Base-by-base conservation (phyloP, 257 asterid species). In the Plantago major region DNA sequence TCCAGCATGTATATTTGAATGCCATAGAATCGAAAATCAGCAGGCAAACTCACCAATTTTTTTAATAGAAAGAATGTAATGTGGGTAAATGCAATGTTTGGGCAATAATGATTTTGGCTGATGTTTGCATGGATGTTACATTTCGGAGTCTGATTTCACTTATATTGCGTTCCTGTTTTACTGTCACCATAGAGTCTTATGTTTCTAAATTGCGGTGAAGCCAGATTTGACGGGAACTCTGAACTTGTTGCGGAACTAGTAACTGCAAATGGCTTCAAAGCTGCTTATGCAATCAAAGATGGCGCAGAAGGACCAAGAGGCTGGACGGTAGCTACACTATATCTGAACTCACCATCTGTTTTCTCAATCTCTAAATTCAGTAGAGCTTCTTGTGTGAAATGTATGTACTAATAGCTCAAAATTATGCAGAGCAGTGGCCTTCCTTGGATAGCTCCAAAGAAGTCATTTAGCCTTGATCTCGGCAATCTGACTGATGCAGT, bases 201-300 rank as follows among this genome's bases (percentile, higher is more conserved):
- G 61, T 52, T 66, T 49, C 14, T 78, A 60, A 69, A 72, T 78
- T 79, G 73, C 67, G 78, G 77, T 89, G 95, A 89, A 87, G 97
- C 94, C 91, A 93, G 99, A 83, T 89, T 85, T 73, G 96, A 89
- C 78, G 96, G 97, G 50, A 93, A 87, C 85, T 93, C 99, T 55
- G 99, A 93, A 70, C 92, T 93, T 71, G 96, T 89, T 1, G 96
- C 96, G 17, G 95, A 89, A 87, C 82, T 93, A 53, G 97, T 79
- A 26, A 89, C 97, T 7, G 84, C 80, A 44, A 93, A 93, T 74
- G 96, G 99, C 68, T 89, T 87, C 75, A 93, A 87, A 82, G 90
- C 92, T 73, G 97, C 97, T 46, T 93, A 87, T 67, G 99, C 94
- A 15, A 79, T 93, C 50, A 93, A 75, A 82, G 99, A 85, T 73